phyloP scores from a whole-genome alignment of 2,329 filamentous ascomycete species.

The Cytospora schulzeri region DNA sequence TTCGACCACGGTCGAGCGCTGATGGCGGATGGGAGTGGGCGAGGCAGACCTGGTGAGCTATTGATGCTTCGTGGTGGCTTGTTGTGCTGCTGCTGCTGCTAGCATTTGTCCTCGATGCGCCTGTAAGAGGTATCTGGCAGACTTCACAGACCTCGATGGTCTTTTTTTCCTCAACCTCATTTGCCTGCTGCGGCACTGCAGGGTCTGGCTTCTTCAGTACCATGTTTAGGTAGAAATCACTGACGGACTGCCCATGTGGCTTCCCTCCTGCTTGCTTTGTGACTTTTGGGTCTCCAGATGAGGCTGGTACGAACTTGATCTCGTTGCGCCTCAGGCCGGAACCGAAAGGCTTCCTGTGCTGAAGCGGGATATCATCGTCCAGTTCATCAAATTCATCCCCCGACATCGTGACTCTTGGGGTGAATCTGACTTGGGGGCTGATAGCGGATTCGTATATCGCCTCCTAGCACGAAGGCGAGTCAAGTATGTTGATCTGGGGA shows the following conservation, averaged over 20 bases:
- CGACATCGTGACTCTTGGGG: neutral
- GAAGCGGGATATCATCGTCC: constrained; percentile 53
- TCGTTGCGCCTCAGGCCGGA: constrained; percentile 56
- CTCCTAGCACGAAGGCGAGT: neutral
- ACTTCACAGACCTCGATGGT: constrained; percentile 51
- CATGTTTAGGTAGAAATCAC: constrained; percentile 67
- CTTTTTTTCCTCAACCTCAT: constrained; percentile 23
- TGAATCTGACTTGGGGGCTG: too few species aligned
- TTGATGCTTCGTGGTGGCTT: constrained; percentile 57
- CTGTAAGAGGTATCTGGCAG: constrained; percentile 58
- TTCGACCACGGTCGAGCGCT: constrained; percentile 67
- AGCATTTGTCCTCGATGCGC: constrained; percentile 24
- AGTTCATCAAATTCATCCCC: constrained; percentile 37
- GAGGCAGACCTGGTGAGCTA: constrained; percentile 72
- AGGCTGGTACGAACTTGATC: constrained; percentile 61
- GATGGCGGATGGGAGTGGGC: constrained; percentile 73
- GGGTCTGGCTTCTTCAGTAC: constrained; percentile 53
- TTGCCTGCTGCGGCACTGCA: constrained; percentile 25
- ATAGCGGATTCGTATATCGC: neutral
- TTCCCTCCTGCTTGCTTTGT: constrained; percentile 26
- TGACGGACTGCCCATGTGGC: constrained; percentile 39
- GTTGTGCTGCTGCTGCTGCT: constrained; percentile 29
- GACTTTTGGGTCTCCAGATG: constrained; percentile 40
- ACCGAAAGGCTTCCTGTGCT: constrained; percentile 57
- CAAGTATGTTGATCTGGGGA: neutral